Evolutionary conservation across 768 basidiomycete genomes (phyloP), one percentile per base, ranked within the genome.

Genomic region (Hericium coralloides): DNA sequence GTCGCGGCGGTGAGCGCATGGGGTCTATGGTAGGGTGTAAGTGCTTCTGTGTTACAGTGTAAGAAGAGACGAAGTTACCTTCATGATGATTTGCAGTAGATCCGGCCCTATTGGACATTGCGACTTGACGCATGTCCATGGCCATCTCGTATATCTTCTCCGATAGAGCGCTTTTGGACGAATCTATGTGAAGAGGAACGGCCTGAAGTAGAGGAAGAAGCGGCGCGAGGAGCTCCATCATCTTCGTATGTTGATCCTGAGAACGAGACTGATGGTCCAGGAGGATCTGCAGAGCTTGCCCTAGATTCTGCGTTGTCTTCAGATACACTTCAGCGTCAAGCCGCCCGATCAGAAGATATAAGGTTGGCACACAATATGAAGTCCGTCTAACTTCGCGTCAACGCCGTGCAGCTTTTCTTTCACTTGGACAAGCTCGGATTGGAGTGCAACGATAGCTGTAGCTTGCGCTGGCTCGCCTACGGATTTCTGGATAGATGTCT

Each of bases 141-240:
- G 41, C 31, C 31, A 31, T 18, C 18, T 62, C 57, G 4, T 37
- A 38, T 3, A 71, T 43, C 25, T 58, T 52, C 25, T 69, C 66
- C 52, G 64, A 60, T 47, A 70, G 49, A 15, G 64, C 60, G 26
- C 56, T 60, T 9, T 64, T 61, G 6, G 65, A 64, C 17, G 60
- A 38, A 12, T 83, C 77, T 53, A 87, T 74, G 61, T 85, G 82
- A 1, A 79, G 66, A 1, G 84, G 80, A 18, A 88, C 60, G 9
- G 80, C 70, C 58, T 86, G 83, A 1, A 87, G 58, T 4, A 85
- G 69, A 25, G 87, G 84, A 2, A 85, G 67, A 15, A 89, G 67
- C 7, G 87, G 84, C 0, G 79, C 59, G 1, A 89, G 68, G 12
- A 80, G 71, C 22, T 79, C 65, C 2, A 87, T 66, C 0, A 86